Evolutionary conservation across 2,329 filamentous ascomycete species (phyloP), one percentile per base, ranked within the genome.

Genomic region (Xylaria sp.): DNA sequence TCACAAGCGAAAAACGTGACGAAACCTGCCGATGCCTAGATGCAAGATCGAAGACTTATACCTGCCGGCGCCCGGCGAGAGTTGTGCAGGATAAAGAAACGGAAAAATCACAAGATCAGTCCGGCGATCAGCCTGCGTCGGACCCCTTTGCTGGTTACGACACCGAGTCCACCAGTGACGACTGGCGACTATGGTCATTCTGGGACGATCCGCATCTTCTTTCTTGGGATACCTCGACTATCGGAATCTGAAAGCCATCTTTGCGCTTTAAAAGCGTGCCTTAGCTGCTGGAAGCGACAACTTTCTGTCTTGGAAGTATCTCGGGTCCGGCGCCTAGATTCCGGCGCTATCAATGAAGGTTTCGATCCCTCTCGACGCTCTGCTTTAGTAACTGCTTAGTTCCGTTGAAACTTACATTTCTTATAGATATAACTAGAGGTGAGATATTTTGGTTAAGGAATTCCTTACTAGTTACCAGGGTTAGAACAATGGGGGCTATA

Each of bases 121-220:
- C 52, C 3, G 35, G 43, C 17, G 52, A 54, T 2, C 59, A 58
- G 9, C 40, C 35, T 25, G 21, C 25, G 23, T 15, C 33, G 19
- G 60, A 63, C n/a, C 35, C 52, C 15, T 55, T 65, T 40, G 44
- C 52, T 3, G 57, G 56, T 9, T 54, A 38, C 13, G 54, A 60
- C 27, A 27, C 56, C 2, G 63, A 58, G 13, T 29, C 57, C 7
- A 54, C 53, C 10, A 54, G 52, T 8, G 60, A 63, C 15, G 63
- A 65, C 33, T 65, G 63, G 63, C 52, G 63, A 5, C 25, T 65
- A 3, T 65, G 63, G 56, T 65, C 63, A 6, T 65, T 65, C 46
- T 65, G 63, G 63, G 63, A 65, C 11, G 63, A 65, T 38, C 63
- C 63, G 15, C 60, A 65, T 54, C 56, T 65, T 3, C 54, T 60